Evolutionary conservation across 2,329 filamentous ascomycete species (phyloP).

Genomic region (Colletotrichum trifolii): DNA sequence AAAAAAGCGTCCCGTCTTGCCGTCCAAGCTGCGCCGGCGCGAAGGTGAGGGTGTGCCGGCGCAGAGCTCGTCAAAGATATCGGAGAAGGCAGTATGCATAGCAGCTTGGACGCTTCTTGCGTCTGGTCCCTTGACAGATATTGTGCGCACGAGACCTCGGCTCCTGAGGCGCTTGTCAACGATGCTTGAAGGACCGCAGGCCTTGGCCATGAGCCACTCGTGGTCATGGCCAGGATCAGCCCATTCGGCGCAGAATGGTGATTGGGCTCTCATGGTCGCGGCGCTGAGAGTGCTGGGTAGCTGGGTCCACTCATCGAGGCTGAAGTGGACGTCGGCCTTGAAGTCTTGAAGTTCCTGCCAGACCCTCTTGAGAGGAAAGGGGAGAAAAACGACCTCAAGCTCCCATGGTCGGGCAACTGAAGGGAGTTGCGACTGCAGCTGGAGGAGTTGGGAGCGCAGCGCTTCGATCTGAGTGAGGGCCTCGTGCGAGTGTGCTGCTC

Average conservation of each 20-base stretch:
- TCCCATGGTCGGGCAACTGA: constrained; percentile 74
- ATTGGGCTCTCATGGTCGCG: constrained; percentile 57
- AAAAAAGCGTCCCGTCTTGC: constrained; percentile 58
- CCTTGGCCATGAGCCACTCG: constrained; percentile 75
- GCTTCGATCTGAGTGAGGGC: constrained; percentile 62
- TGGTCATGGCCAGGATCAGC: constrained; percentile 56
- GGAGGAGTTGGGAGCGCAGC: constrained; percentile 61
- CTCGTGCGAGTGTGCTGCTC: constrained; percentile 55
- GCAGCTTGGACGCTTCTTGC: constrained; percentile 75
- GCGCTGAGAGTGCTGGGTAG: constrained; percentile 60
- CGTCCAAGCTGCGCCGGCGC: constrained; percentile 41
- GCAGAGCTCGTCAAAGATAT: constrained; percentile 59
- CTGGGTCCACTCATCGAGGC: constrained; percentile 66
- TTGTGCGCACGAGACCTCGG: constrained; percentile 74
- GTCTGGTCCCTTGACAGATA: constrained; percentile 71
- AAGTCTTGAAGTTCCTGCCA: constrained; percentile 65
- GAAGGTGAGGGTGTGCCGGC: constrained; percentile 18
- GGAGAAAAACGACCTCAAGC: constrained; percentile 80
- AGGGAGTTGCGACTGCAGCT: constrained; percentile 72
- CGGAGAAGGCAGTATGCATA: constrained; percentile 71
- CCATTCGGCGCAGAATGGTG: constrained; percentile 61
- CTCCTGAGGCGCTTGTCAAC: constrained; percentile 80
- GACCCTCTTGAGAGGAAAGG: constrained; percentile 70
- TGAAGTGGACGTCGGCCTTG: constrained; percentile 47
- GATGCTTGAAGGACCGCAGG: constrained; percentile 70